Conservation (phyloP, 225 moss, liverwort and hornwort genomes). For the Thuidium tamariscinum region DNA sequence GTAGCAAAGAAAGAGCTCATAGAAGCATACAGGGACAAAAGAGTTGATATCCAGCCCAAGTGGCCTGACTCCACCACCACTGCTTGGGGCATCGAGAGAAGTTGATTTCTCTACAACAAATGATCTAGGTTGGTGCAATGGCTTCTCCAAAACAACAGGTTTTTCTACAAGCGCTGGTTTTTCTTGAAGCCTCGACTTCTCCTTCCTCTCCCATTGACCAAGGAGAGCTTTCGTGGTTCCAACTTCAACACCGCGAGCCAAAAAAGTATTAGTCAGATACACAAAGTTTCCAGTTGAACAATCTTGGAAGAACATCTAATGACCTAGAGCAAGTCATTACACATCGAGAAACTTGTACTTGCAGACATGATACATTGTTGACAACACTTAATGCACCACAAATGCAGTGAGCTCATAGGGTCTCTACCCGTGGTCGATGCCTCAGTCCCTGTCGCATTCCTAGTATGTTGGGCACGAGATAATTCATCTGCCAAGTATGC, state of each 20-base stretch:
- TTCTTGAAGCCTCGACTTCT: conserved; percentile 44
- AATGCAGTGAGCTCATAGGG: not conserved
- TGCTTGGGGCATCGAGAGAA: conserved; percentile 11
- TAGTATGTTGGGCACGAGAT: conserved; percentile 26
- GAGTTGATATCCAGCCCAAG: conserved; percentile 86
- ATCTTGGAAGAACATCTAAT: not conserved
- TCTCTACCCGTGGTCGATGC: conserved; percentile 40
- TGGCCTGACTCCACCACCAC: conserved; percentile 59
- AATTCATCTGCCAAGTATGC: conserved; percentile 32
- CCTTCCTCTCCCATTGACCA: conserved; percentile 81
- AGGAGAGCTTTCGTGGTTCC: conserved; percentile 59
- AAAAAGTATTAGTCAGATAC: not conserved
- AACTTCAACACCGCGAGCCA: conserved; percentile 56
- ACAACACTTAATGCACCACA: not conserved
- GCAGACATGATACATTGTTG: not conserved
- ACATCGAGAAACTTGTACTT: not conserved
- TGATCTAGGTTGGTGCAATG: conserved; percentile 27
- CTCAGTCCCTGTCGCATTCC: conserved; percentile 41
- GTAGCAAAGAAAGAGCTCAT: not conserved
- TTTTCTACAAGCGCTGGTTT: conserved; percentile 36
- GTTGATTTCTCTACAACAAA: conserved; percentile 20
- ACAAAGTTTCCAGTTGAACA: not conserved
- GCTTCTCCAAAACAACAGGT: conserved; percentile 23
- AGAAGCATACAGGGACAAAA: conserved; percentile 67
- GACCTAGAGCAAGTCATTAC: not conserved